These are phyloP conservation scores for Fusarium paranaense DNA, from an alignment of 2,329 filamentous ascomycete species.

Conservation along the genomic window DNA sequence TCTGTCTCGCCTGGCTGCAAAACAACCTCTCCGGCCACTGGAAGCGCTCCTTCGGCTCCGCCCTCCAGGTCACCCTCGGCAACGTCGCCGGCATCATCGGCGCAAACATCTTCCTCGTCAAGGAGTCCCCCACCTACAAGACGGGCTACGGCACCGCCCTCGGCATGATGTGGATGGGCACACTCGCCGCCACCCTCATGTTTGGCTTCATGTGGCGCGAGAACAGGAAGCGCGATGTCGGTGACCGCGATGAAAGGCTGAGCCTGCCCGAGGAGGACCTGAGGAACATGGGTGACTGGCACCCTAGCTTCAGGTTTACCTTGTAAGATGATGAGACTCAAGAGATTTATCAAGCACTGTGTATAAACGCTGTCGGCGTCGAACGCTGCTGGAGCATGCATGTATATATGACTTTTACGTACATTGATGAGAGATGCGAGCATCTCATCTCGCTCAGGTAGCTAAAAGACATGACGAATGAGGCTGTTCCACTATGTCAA, in stretches of 20 bases:
- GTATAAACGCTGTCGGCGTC: background rate
- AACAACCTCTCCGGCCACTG: constrained; percentile 70
- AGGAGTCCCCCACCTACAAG: constrained; percentile 60
- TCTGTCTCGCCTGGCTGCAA: constrained; percentile 66
- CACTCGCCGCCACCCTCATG: constrained; percentile 48
- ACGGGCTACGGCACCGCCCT: constrained; percentile 63
- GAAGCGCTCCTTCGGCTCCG: constrained; percentile 65
- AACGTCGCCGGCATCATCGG: constrained; percentile 62
- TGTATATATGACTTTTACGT: background rate
- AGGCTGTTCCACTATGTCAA: background rate
- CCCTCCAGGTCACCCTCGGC: constrained; percentile 61
- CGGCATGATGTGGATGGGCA: constrained; percentile 58
- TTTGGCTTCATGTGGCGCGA: constrained; percentile 47
- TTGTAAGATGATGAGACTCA: constrained; percentile 24
- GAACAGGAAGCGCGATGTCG: constrained; percentile 50
- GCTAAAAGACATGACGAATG: background rate
- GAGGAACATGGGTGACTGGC: constrained; percentile 52
- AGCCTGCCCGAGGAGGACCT: constrained; percentile 43
- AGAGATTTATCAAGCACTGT: background rate
- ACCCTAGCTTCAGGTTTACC: constrained; percentile 52
- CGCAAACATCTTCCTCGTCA: constrained; percentile 60
- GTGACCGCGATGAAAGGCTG: constrained; percentile 47
- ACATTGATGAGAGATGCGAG: background rate
- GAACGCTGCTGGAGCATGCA: background rate
- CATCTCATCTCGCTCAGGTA: background rate